phyloP scores from a whole-genome alignment of 345 rosid species.

The Acer negundo region DNA sequence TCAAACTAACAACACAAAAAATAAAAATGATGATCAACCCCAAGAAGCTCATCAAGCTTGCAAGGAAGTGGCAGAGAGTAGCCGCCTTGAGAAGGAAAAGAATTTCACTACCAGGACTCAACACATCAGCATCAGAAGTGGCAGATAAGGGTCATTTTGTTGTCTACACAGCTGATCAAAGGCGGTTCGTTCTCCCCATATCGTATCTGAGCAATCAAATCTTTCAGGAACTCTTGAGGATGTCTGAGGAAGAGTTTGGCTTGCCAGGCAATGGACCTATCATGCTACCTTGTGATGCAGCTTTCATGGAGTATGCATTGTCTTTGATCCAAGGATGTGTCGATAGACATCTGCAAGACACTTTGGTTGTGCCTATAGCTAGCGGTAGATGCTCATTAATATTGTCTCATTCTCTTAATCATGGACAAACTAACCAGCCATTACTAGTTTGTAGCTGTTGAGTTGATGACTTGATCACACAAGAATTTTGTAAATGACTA shows the following conservation, averaged over 20 bases:
- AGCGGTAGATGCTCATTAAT: too few relatives aligned
- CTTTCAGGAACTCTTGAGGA: conserved; percentile 35
- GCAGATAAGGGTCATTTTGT: conserved; percentile 37
- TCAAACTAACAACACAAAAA: too few relatives aligned
- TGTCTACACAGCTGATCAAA: conserved; percentile 34
- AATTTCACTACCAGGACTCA: too few relatives aligned
- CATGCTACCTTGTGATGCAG: conserved; percentile 30
- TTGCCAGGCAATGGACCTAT: conserved; percentile 32
- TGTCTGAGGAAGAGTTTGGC: conserved; percentile 44
- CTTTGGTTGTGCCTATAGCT: too few relatives aligned
- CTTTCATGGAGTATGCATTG: conserved; percentile 21
- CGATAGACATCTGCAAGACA: too few relatives aligned
- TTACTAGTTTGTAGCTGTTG: conserved; percentile 17
- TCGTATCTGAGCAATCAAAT: conserved; percentile 26
- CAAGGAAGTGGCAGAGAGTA: too few relatives aligned
- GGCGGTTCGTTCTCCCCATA: conserved; percentile 11
- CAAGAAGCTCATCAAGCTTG: too few relatives aligned
- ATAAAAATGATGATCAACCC: too few relatives aligned
- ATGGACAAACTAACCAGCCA: too few relatives aligned
- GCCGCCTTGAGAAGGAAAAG: too few relatives aligned
- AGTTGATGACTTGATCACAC: not conserved
- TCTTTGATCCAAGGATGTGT: too few relatives aligned
- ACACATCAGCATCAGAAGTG: not conserved
- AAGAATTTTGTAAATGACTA: conserved; percentile 1
- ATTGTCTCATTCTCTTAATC: too few relatives aligned